Evolutionary conservation across 768 basidiomycete species (phyloP), one percentile per base, ranked within the genome.

Genomic region (Lentinula boryana): DNA sequence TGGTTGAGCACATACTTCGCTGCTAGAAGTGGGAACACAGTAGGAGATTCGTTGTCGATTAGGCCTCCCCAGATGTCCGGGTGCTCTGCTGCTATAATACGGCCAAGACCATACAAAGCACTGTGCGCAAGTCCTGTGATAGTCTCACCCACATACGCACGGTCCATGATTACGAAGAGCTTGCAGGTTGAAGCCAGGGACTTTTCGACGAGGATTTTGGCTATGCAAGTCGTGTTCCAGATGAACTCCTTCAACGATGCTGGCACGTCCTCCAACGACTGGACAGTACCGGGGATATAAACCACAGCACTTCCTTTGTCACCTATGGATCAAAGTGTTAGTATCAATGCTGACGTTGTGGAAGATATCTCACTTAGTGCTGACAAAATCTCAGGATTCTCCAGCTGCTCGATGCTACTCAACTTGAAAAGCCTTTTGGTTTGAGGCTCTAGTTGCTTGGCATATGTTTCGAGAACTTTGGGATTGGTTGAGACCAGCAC

Each of bases 61-160:
- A 54, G 33, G 3, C 53, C 53, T 54, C 53, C 53, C 53, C 53
- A 54, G 12, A 54, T 21, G n/a, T 54, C 53, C 7, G 53, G 53
- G 18, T 54, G 53, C 33, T 54, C 33, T 18, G 53, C 31, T 0
- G 53, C 53, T 16, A 54, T 54, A 10, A 54, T 54, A 40, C 53
- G 53, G n/a, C 53, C 13, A 21, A 54, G 53, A 38, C 53, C 53
- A 35, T 54, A 40, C 15, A 54, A 40, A 40, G 53, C 53, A 23
- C 53, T 54, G 33, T 54, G 53, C 16, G 53, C 33, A 5, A 54
- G 53, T 38, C 53, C 53, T 10, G 53, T 54, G 6, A n/a, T 35
- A 7, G 33, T 38, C 36, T 54, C 53, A 8, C 53, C 53, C 10
- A 36, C 18, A 35, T 54, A 54, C 16, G 36, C 53, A n/a, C 53